Conservation (phyloP, 169 alveolate species). For the Plasmodium falciparum region DNA sequence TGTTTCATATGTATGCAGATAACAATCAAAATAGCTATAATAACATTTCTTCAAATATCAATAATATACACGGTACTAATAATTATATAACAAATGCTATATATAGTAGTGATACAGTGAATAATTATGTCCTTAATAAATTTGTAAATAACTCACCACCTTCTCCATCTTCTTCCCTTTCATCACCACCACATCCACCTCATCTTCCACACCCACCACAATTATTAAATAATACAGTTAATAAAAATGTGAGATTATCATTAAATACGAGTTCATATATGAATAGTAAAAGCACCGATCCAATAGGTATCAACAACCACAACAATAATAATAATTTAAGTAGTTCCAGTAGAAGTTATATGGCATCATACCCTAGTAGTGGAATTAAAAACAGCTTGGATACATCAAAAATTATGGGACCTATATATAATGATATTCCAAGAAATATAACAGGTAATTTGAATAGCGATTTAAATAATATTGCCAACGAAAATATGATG, state of each 20-base stretch:
- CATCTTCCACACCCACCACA: not conserved
- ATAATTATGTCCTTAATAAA: not conserved
- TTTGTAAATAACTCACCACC: too few species aligned
- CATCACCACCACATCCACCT: constrained; percentile 5
- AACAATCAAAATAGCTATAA: constrained; percentile 52
- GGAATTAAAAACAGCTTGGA: constrained; percentile 15
- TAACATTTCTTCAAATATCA: constrained; percentile 11
- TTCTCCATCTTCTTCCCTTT: not conserved
- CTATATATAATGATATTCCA: constrained; percentile 16
- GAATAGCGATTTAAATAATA: constrained; percentile 18
- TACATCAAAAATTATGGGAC: constrained; percentile 16
- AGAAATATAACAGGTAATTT: constrained; percentile 18
- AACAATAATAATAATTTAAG: constrained; percentile 8
- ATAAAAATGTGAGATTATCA: constrained; percentile 2
- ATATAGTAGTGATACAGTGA: constrained; percentile 6
- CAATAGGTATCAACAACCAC: not conserved
- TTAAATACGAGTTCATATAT: not conserved
- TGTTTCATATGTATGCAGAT: constrained; percentile 45
- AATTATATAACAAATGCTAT: constrained; percentile 2
- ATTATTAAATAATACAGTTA: not conserved
- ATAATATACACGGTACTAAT: not conserved
- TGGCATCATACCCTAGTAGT: not conserved
- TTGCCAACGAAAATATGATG: constrained; percentile 16
- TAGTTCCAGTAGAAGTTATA: constrained; percentile 9
- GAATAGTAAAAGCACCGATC: constrained; percentile 11